Base-by-base conservation (phyloP, 257 asterid species). In the Solanum sitiens region DNA sequence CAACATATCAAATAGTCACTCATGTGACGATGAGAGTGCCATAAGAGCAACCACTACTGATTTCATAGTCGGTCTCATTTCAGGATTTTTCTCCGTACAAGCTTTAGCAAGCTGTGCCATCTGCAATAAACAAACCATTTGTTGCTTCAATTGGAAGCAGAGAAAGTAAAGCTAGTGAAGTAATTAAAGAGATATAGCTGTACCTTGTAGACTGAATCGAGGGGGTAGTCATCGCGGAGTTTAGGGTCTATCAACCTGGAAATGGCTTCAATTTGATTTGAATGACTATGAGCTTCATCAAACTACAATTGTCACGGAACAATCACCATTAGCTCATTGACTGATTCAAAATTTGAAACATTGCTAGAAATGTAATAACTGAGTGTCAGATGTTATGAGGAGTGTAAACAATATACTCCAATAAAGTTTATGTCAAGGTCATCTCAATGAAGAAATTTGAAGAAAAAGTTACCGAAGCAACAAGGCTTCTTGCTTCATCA, bases 21-120 rank as follows among this genome's bases (percentile, higher is more conserved):
- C 95, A 84, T 20, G 97, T 94, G 8, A 50, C 11, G 98, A 96
- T 23, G 98, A 94, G 13, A 95, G 98, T 8, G 97, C 93, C 98
- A 96, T 95, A 87, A 96, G 86, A 0, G 98, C 98, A 23, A 96
- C 99, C 8, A 95, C 98, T 13, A 95, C 93, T 20, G 99, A 96
- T 87, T 98, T 90, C 98, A 95, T 96, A 82, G 93, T 93, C 7
- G 98, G 98, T 65, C 99, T 92, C 21, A 93, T 92, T 87, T 96
- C 95, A 88, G 99, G 96, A 77, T 89, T 93, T 86, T 94, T 98
- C 13, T 93, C 95, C 3, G 98, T 95, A 92, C 99, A 96, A 77
- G 93, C 95, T 88, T 88, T 95, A 2, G 98, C 99, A 56, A 96
- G 96, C 91, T 90, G 95, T 23, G 97, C 95, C 93, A 95, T 87